phyloP scores from a whole-genome alignment of 192 early-diverging fungal genomes.

The Cetraspora pellucida region DNA sequence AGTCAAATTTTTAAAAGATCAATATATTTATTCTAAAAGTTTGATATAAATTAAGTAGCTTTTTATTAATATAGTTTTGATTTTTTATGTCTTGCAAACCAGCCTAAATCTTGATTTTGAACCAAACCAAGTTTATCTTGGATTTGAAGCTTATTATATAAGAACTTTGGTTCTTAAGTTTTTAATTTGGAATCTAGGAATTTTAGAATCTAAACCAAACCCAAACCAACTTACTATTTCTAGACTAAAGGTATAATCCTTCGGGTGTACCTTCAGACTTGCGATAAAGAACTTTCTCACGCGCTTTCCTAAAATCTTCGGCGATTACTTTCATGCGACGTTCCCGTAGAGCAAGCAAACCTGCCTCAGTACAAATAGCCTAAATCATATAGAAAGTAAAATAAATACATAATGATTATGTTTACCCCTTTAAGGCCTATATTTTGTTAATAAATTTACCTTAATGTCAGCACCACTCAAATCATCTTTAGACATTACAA shows the following conservation, averaged over 20 bases:
- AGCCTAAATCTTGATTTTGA: too few relatives aligned
- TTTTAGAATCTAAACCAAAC: too few relatives aligned
- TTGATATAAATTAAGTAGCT: too few relatives aligned
- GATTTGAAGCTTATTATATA: too few relatives aligned
- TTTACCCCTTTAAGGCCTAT: background rate
- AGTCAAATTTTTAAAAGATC: too few relatives aligned
- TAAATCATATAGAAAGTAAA: constrained; percentile 29
- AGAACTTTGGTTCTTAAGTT: too few relatives aligned
- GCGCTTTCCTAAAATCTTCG: constrained; percentile 96
- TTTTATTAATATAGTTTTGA: too few relatives aligned
- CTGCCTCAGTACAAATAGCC: constrained; percentile 99
- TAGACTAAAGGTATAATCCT: constrained; percentile 85
- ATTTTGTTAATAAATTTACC: constrained; percentile 38
- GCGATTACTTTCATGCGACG: constrained; percentile 98
- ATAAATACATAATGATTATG: background rate
- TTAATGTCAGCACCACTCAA: constrained; percentile 98
- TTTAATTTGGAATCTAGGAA: too few relatives aligned
- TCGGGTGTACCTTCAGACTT: constrained; percentile 99
- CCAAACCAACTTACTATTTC: too few relatives aligned
- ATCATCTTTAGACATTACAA: constrained; percentile 99
- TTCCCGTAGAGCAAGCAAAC: constrained; percentile 94
- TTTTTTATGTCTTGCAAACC: too few relatives aligned
- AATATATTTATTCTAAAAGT: too few relatives aligned
- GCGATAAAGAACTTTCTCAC: constrained; percentile 97
- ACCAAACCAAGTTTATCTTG: too few relatives aligned